Percentiles rank a stretch among this genome's conserved stretches.
phyloP scores from a whole-genome alignment of 345 rosid genomes.

The Raphanus sativus region DNA sequence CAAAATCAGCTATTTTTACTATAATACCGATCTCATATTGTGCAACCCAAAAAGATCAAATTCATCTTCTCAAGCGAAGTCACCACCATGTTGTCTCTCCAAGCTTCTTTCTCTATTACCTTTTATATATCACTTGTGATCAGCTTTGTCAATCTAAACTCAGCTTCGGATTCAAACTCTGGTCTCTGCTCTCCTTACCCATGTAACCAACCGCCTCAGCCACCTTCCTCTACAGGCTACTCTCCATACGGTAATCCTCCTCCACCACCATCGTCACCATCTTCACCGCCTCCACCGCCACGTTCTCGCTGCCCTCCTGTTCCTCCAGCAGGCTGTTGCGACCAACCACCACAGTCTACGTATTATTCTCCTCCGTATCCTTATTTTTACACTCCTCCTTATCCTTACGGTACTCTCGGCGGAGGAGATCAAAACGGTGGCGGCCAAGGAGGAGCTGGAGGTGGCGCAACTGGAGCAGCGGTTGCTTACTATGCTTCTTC shows the following conservation, averaged over 20 bases:
- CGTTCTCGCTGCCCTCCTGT: conserved; percentile 39
- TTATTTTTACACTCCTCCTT: conserved; percentile 36
- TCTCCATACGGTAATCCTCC: conserved; percentile 35
- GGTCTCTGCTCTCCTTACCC: conserved; percentile 38
- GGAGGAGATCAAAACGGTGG: conserved; percentile 26
- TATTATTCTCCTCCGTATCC: conserved; percentile 38
- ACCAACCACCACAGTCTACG: conserved; percentile 33
- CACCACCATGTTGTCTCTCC: conserved; percentile 28
- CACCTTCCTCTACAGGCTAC: conserved; percentile 33
- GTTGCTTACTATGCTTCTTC: conserved; percentile 3
- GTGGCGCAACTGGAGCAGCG: conserved; percentile 10
- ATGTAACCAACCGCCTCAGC: conserved; percentile 41
- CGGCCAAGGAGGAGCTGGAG: conserved; percentile 21
- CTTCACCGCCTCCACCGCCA: conserved; percentile 21
- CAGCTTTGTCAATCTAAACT: conserved; percentile 24
- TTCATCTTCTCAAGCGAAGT: conserved; percentile 9
- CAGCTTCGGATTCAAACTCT: conserved; percentile 26
- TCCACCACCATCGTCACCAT: conserved; percentile 1
- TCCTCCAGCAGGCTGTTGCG: conserved; percentile 34
- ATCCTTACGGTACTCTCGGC: conserved; percentile 30
- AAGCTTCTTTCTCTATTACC: conserved; percentile 7
- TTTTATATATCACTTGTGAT: conserved; percentile 13
- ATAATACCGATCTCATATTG: not conserved
- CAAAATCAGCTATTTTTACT: conserved; percentile 2
- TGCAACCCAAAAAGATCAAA: not conserved